Evolutionary conservation across 371 early-diverging fungal species (phyloP).

Genomic region (Apophysomyces trapeziformis): DNA sequence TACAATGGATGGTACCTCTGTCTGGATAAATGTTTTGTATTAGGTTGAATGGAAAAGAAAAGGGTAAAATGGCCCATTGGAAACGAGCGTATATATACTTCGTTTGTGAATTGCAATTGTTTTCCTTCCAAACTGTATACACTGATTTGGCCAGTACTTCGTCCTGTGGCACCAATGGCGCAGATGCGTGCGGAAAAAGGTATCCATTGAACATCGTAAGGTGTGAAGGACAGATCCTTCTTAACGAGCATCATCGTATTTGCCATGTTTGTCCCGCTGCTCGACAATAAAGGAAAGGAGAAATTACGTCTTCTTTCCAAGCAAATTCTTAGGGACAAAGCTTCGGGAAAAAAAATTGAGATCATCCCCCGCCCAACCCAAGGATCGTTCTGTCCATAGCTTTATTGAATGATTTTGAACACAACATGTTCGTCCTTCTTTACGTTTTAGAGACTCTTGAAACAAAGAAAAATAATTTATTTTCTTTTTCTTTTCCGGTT

Average conservation of each 20-base stretch:
- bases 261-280: not conserved
- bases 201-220: constrained; percentile 66
- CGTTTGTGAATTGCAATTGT: constrained; percentile 45
- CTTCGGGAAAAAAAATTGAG: no score
- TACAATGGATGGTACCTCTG: constrained; percentile 58
- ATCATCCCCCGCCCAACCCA: no score
- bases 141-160: constrained; percentile 70
- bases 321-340: no score
- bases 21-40: constrained; percentile 20
- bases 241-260: constrained; percentile 17
- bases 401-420: no score
- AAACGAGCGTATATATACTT: constrained; percentile 35
- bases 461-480: no score
- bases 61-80: not conserved
- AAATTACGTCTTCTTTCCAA: no score
- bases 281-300: no score
- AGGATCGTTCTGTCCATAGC: no score
- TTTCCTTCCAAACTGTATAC: constrained; percentile 61
- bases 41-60: not conserved
- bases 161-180: constrained; percentile 68
- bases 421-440: no score
- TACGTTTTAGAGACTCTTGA: no score
- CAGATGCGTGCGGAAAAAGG: constrained; percentile 74
- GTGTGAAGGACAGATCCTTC: constrained; percentile 42
- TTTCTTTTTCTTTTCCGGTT: no score